A percentile compares a stretch with the other conserved stretches of the same genome.
Conservation (phyloP, 2,329 filamentous ascomycete species). For the Penicillium sp. region DNA sequence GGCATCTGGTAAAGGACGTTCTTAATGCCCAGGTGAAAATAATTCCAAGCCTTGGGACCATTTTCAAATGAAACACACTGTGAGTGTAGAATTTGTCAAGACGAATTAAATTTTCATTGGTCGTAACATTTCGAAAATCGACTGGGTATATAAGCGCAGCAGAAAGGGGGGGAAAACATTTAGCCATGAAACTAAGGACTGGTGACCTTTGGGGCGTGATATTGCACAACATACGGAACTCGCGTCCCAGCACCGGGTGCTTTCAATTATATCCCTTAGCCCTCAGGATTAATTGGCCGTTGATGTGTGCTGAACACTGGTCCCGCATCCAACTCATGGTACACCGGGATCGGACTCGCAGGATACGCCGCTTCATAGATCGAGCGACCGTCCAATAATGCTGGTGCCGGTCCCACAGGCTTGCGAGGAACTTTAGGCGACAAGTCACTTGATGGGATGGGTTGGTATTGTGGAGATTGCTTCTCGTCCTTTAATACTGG, state of each 20-base stretch:
- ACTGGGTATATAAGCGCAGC: background rate
- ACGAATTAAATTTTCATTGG: no score
- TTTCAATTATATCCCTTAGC: background rate
- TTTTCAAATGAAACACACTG: no score
- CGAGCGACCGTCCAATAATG: conserved; percentile 16
- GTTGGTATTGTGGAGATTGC: background rate
- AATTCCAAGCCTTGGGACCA: no score
- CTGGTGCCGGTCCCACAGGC: conserved; percentile 12
- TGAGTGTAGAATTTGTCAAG: no score
- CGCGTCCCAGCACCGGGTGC: background rate
- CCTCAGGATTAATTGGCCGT: conserved; percentile 17
- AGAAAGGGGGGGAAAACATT: background rate
- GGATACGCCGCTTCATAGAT: conserved; percentile 15
- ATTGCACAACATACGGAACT: background rate
- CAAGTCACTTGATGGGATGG: background rate
- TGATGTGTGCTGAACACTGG: conserved; percentile 17
- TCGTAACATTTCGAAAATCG: background rate
- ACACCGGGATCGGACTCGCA: conserved; percentile 12
- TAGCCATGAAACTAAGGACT: background rate
- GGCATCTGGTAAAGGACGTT: no score
- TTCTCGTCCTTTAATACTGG: conserved; percentile 7
- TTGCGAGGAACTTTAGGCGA: conserved; percentile 10
- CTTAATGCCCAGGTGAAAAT: no score
- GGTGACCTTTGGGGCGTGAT: background rate
- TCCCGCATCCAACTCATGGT: conserved; percentile 21